Evolutionary conservation across 176 grass and related monocot genomes (phyloP).

Genomic region (Oryza glaberrima): DNA sequence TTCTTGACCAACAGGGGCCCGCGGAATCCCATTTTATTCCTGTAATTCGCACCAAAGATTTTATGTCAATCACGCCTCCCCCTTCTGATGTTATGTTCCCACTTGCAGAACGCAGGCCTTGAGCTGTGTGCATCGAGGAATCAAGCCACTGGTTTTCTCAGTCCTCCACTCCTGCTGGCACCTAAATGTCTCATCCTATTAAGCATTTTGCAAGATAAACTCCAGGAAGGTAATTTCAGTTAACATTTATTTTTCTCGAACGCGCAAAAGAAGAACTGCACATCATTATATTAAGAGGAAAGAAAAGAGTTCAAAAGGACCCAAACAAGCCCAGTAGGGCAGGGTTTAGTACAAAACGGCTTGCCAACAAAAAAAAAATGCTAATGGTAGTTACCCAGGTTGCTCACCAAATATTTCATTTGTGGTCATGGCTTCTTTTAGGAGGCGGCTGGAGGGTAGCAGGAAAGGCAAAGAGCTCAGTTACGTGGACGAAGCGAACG

Average conservation of each 20-base stretch:
- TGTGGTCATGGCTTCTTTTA: background rate
- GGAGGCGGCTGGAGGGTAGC: background rate
- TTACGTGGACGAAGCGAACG: slow-evolving; percentile 45
- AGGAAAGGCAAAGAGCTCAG: slow-evolving; percentile 37
- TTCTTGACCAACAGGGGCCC: slow-evolving; percentile 48
- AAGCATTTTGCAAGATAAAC: background rate
- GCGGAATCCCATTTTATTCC: slow-evolving; percentile 44
- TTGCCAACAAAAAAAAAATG: background rate
- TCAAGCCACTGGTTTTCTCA: background rate
- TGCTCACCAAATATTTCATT: slow-evolving; percentile 7
- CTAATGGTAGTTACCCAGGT: background rate
- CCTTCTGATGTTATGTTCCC: slow-evolving; percentile 38
- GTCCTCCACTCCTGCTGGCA: background rate
- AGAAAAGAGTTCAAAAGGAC: no score
- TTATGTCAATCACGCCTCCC: slow-evolving; percentile 4
- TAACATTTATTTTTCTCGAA: no score
- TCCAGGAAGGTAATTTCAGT: background rate
- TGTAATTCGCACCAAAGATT: slow-evolving; percentile 40
- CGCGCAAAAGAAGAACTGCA: no score
- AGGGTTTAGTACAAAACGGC: no score
- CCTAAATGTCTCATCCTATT: background rate
- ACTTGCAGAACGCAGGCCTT: slow-evolving; percentile 4
- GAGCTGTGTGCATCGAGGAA: background rate
- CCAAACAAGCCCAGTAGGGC: no score
- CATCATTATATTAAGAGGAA: no score